Evolutionary conservation across 768 basidiomycete species (phyloP).

Genomic region (Kwoniella mangroviensis): DNA sequence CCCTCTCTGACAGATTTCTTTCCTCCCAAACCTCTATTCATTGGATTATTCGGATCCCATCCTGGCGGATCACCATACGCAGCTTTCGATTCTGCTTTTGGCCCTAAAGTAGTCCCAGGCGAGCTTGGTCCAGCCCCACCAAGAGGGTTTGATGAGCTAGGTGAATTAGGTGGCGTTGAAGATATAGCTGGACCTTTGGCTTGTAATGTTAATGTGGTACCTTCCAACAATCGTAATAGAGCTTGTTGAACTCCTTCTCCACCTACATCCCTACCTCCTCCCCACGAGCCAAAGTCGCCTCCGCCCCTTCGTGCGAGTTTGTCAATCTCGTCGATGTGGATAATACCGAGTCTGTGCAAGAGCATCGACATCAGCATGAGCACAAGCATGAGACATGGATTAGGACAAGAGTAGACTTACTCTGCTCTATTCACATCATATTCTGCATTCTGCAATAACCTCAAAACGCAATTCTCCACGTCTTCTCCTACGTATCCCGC

Average conservation of each 20-base stretch:
- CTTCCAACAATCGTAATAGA: slow-evolving; percentile 81
- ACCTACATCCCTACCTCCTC: slow-evolving; percentile 73
- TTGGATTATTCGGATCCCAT: slow-evolving; percentile 49
- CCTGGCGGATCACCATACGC: slow-evolving; percentile 38
- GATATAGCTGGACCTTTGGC: slow-evolving; percentile 56
- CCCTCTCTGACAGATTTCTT: slow-evolving; percentile 56
- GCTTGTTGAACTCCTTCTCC: slow-evolving; percentile 97
- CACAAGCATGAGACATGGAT: not conserved
- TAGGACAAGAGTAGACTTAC: slow-evolving; percentile 59
- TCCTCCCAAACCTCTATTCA: slow-evolving; percentile 35
- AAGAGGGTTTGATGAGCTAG: not conserved
- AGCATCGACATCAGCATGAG: slow-evolving; percentile 4
- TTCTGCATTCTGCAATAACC: slow-evolving; percentile 85
- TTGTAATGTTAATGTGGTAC: slow-evolving; percentile 79
- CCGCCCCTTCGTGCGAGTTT: slow-evolving; percentile 70
- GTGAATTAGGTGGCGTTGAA: slow-evolving; percentile 19
- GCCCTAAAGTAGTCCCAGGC: slow-evolving; percentile 13
- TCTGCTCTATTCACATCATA: slow-evolving; percentile 86
- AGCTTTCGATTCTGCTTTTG: slow-evolving; percentile 28
- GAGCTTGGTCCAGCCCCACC: slow-evolving; percentile 8
- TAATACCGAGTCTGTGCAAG: slow-evolving; percentile 75
- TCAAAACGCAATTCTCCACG: slow-evolving; percentile 86
- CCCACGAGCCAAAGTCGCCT: slow-evolving; percentile 61
- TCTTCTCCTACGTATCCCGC: slow-evolving; percentile 85
- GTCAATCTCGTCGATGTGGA: slow-evolving; percentile 95